Percentiles rank a stretch among this genome's conserved stretches.
Evolutionary conservation across 495 filamentous ascomycete species (phyloP).

Genomic region (Hypoxylon cercidicola): DNA sequence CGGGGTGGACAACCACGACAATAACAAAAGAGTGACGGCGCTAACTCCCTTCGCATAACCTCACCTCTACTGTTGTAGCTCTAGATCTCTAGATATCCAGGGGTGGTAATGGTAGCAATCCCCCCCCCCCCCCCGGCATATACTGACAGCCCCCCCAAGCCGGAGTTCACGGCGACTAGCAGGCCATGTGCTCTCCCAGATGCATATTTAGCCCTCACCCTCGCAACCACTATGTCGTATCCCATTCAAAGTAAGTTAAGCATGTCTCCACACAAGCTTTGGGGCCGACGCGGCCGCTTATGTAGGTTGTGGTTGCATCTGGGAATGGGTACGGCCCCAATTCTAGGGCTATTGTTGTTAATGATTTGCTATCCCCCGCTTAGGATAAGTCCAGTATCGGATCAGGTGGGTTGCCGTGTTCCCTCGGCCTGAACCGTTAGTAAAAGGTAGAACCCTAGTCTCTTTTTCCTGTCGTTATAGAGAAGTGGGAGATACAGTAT

Average conservation of each 20-base stretch:
- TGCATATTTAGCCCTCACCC: conserved; percentile 25
- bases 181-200: conserved; percentile 4
- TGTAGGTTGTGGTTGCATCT: conserved; percentile 37
- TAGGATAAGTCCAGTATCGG: conserved; percentile 9
- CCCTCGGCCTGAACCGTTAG: not conserved
- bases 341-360: conserved; percentile 17
- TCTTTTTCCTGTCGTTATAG: not conserved
- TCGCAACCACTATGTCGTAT: conserved; percentile 26
- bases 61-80: too few species aligned
- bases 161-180: not conserved
- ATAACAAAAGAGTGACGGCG: not conserved
- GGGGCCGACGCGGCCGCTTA: conserved; percentile 16
- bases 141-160: conserved; percentile 15
- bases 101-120: too few species aligned
- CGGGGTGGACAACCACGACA: conserved; percentile 23
- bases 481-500: not conserved
- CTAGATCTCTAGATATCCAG: too few species aligned
- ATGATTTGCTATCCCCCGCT: conserved; percentile 26
- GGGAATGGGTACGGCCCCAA: conserved; percentile 20
- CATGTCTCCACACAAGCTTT: conserved; percentile 29
- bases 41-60: conserved; percentile 8
- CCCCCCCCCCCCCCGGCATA: too few species aligned
- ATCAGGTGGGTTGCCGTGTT: conserved; percentile 5
- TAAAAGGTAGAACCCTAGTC: not conserved
- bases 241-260: conserved; percentile 15